Evolutionary conservation across 176 grass and related monocot genomes (phyloP).

Genomic region (Triticum monococcum): DNA sequence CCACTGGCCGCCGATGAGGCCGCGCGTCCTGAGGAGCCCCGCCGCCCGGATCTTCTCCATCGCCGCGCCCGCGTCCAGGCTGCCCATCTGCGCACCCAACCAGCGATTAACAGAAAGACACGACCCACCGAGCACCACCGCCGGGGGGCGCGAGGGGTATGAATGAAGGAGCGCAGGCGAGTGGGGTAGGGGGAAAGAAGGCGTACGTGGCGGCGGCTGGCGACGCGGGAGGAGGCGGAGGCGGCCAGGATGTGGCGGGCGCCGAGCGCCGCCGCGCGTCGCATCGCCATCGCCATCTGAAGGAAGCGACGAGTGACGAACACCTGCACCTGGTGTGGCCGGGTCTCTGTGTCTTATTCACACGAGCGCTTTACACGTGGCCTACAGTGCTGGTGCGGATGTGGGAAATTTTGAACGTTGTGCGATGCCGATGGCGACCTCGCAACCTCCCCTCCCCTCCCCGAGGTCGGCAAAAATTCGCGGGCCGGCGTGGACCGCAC

Average conservation of each 20-base stretch:
- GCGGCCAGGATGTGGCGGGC: constrained; percentile 46
- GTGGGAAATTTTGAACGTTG: neutral
- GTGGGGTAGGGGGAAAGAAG: neutral
- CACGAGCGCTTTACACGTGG: neutral
- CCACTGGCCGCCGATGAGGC: constrained; percentile 83
- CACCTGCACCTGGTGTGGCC: neutral
- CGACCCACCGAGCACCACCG: neutral
- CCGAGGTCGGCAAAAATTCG: neutral
- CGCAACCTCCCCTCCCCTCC: neutral
- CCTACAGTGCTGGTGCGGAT: neutral
- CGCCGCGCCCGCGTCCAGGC: constrained; percentile 50
- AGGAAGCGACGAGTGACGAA: constrained; percentile 13
- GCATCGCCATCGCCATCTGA: constrained; percentile 65
- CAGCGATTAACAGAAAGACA: neutral
- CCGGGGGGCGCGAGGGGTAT: constrained; percentile 6
- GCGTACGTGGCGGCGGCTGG: constrained; percentile 41
- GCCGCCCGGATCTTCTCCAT: constrained; percentile 58
- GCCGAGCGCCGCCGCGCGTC: constrained; percentile 52
- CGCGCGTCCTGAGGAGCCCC: constrained; percentile 72
- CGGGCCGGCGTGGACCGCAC: no score
- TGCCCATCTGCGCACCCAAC: constrained; percentile 53
- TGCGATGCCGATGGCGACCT: no score
- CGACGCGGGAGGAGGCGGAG: neutral
- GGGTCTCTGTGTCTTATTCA: neutral
- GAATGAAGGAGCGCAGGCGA: neutral